These are phyloP conservation scores for Scedosporium boydii DNA, from an alignment of 2,329 filamentous ascomycete species.

Conservation along the genomic window DNA sequence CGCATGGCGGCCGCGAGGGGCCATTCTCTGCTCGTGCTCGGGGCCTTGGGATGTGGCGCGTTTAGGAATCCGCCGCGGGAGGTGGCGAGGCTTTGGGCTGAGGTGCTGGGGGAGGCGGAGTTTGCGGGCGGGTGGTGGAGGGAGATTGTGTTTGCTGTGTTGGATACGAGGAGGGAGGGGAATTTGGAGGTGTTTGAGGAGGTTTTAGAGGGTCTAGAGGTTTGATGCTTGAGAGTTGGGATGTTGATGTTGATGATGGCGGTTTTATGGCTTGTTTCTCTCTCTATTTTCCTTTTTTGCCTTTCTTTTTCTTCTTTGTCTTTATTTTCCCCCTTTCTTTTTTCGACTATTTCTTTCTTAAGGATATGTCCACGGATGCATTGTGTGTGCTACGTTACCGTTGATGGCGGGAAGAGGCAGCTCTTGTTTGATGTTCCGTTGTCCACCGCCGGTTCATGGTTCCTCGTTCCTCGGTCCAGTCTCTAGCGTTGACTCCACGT, in stretches of 20 bases:
- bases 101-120: conserved; percentile 51
- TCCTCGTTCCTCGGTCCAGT: too few species aligned
- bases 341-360: too few species aligned
- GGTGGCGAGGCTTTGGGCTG: conserved; percentile 53
- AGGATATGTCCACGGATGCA: too few species aligned
- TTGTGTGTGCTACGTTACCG: too few species aligned
- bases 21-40: conserved; percentile 53
- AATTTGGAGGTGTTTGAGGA: conserved; percentile 43
- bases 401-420: too few species aligned
- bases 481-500: too few species aligned
- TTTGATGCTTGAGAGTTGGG: conserved; percentile 4
- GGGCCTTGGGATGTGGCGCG: conserved; percentile 60
- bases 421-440: too few species aligned
- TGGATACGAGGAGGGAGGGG: conserved; percentile 31
- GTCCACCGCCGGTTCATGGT: too few species aligned
- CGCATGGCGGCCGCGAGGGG: conserved; percentile 47
- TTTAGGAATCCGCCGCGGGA: conserved; percentile 53
- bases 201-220: conserved; percentile 24
- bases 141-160: conserved; percentile 55
- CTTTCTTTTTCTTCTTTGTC: too few species aligned
- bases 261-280: not conserved
- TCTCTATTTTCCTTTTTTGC: not conserved
- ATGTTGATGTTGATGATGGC: not conserved
- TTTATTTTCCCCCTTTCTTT: too few species aligned
- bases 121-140: conserved; percentile 56